Evolutionary conservation across 1,284 basidiomycete species (phyloP), one percentile per base, ranked within the genome.

Genomic region (Naganishia cerealis): DNA sequence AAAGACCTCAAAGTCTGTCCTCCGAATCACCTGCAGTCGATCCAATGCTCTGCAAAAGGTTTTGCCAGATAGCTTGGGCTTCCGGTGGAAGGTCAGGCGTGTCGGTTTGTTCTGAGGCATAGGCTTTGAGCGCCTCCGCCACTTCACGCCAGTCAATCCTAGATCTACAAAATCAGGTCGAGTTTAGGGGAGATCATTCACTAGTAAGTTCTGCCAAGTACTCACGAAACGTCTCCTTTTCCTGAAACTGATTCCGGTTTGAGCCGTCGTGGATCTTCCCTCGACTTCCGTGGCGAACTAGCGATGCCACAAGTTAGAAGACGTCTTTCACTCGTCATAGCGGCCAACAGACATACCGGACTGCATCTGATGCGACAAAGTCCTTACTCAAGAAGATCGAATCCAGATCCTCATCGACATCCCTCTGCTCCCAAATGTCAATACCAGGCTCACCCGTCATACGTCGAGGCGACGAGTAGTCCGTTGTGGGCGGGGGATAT

Each of bases 61-160:
- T 21, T 36, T 38, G 58, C 61, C 50, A 63, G 21, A 63, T 50
- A 21, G 46, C 21, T 24, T 50, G 21, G 8, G 61, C 29, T 63
- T 54, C 50, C 8, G 50, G 50, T 15, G 61, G 40, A 15, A 63
- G 33, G 6, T 46, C 33, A 7, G 36, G 7, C 36, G 50, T 36
- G 2, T 63, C 50, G 48, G 33, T 50, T 39, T 63, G 50, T 15
- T 4, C 39, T n/a, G 21, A 13, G 71, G 76, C 62, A 67, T 88
- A 89, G 84, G 91, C 89, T 82, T 88, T 87, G 48, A 96, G 80
- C 0, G 88, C 90, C 26, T 84, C 82, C 15, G 92, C 94, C 57
- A 96, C 85, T 72, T 91, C 85, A 69, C 87, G 86, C 26, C 94
- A 42, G 15, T 39, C 50, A 24, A 59, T 33, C 2, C 26, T 3